phyloP scores from a whole-genome alignment of 2,329 filamentous ascomycete genomes.

The Cryphonectria radicalis region DNA sequence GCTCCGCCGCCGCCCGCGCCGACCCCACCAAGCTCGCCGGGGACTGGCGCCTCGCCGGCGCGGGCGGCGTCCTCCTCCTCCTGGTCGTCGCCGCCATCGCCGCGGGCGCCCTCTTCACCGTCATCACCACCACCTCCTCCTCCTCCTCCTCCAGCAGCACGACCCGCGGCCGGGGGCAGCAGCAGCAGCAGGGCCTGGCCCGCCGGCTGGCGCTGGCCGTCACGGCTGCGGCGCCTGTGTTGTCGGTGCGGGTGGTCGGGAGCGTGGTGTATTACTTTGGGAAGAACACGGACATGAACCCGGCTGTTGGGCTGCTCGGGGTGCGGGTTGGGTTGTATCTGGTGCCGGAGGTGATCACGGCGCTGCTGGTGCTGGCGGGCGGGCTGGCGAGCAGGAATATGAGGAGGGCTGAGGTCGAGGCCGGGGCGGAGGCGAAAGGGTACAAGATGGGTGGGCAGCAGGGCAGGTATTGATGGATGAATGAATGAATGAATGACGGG shows the following conservation, averaged over 20 bases:
- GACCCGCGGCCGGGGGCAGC: not conserved
- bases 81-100: conserved; percentile 32
- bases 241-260: conserved; percentile 34
- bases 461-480: not conserved
- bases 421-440: not conserved
- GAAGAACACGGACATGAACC: conserved; percentile 31
- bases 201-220: conserved; percentile 32
- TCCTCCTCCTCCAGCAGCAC: too few species aligned
- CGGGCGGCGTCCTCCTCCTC: conserved; percentile 34
- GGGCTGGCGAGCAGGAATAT: conserved; percentile 14
- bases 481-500: not conserved
- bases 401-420: not conserved
- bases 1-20: conserved; percentile 11
- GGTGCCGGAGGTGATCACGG: conserved; percentile 33
- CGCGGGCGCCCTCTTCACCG: conserved; percentile 25
- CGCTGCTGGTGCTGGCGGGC: conserved; percentile 9
- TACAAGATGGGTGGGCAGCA: not conserved
- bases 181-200: conserved; percentile 11
- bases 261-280: conserved; percentile 35
- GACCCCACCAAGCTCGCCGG: conserved; percentile 24
- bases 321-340: conserved; percentile 33
- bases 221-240: conserved; percentile 31
- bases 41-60: conserved; percentile 30
- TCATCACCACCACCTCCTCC: not conserved
- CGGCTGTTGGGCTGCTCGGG: conserved; percentile 32